phyloP scores from a whole-genome alignment of 805 yeast species.

The Cyberlindnera suaveolens region DNA sequence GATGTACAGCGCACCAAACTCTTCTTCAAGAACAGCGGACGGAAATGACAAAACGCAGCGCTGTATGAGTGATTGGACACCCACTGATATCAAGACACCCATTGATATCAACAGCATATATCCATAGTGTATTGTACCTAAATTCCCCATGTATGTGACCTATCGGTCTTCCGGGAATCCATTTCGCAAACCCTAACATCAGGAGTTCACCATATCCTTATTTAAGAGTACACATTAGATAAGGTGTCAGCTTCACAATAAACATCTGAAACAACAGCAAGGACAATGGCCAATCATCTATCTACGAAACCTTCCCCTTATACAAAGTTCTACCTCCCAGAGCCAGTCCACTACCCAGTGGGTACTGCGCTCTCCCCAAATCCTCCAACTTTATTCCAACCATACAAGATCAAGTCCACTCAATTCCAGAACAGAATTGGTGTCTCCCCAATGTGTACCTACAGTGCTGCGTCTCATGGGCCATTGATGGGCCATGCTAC shows the following conservation, averaged over 20 bases:
- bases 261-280: neutral
- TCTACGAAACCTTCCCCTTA: conserved; percentile 1
- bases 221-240: too few species aligned
- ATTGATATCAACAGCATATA: too few species aligned
- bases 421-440: conserved; percentile 44
- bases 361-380: conserved; percentile 5
- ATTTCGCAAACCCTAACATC: too few species aligned
- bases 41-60: too few species aligned
- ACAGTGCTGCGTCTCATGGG: conserved; percentile 30
- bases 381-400: conserved; percentile 20
- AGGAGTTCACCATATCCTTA: too few species aligned
- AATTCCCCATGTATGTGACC: too few species aligned
- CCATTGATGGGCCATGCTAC: conserved; percentile 33
- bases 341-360: conserved; percentile 6
- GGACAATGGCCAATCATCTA: neutral
- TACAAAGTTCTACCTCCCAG: conserved; percentile 8
- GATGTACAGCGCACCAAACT: too few species aligned
- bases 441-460: conserved; percentile 52
- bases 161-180: too few species aligned
- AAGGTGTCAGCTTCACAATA: neutral
- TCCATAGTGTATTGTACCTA: too few species aligned
- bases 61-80: too few species aligned
- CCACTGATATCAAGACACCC: too few species aligned
- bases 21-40: too few species aligned
- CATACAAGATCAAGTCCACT: conserved; percentile 15